Evolutionary conservation across 2,329 filamentous ascomycete genomes (phyloP).

Genomic region (Blumeria graminis): DNA sequence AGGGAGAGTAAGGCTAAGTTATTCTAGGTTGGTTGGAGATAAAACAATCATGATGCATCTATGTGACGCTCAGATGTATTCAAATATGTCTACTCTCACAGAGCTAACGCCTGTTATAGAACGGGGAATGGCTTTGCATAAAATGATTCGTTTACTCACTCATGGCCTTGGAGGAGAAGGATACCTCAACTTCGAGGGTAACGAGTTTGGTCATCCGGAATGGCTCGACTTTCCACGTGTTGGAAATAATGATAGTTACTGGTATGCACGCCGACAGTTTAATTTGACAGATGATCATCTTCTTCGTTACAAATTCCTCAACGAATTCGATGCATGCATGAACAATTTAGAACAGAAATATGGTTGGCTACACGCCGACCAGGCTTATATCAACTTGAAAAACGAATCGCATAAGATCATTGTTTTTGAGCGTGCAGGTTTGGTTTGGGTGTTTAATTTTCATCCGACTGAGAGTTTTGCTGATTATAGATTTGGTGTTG

Average conservation of each 20-base stretch:
- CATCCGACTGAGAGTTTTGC: conserved; percentile 63
- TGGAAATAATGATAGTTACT: conserved; percentile 81
- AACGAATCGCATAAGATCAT: conserved; percentile 85
- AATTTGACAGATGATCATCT: conserved; percentile 73
- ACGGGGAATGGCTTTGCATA: conserved; percentile 78
- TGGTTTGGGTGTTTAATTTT: conserved; percentile 95
- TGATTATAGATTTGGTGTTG: conserved; percentile 80
- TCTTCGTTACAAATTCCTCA: conserved; percentile 73
- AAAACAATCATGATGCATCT: conserved; percentile 97
- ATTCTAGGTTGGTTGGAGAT: conserved; percentile 66
- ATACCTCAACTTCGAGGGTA: conserved; percentile 96
- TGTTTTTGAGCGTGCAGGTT: conserved; percentile 76
- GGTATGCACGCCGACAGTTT: conserved; percentile 79
- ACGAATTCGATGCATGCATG: conserved; percentile 86
- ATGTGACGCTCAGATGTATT: conserved; percentile 92
- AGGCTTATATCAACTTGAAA: conserved; percentile 86
- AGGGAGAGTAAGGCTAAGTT: conserved; percentile 7
- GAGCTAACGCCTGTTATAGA: conserved; percentile 75
- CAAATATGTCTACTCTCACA: conserved; percentile 74
- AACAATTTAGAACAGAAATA: conserved; percentile 70
- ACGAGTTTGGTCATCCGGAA: conserved; percentile 95
- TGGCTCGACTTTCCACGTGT: conserved; percentile 96
- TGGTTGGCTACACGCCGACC: conserved; percentile 65
- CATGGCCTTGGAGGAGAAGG: conserved; percentile 83
- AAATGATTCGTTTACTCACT: conserved; percentile 88